Evolutionary conservation across 108 stramenopile genomes (phyloP), one percentile per base, ranked within the genome.

Genomic region (Cylindrotheca closterium): DNA sequence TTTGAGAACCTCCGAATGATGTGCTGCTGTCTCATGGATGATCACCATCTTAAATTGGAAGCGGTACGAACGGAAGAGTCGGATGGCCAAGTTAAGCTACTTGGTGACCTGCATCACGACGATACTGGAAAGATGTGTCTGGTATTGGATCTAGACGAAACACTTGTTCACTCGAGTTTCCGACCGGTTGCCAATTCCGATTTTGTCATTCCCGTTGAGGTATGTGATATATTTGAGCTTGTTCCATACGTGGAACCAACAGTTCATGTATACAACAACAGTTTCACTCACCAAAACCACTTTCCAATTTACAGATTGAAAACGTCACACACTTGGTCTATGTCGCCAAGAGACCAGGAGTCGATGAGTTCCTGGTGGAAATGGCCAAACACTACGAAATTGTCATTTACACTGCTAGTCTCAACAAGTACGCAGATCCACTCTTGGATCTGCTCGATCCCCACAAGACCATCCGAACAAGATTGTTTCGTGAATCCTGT

Each of bases 111-210:
- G 34, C 88, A 87, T 68, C 71, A 58, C 5, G 78, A 89, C 27
- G 88, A 92, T 74, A 51, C 37, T 49, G 95, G 92, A 21, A 93
- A 93, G 73, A 92, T 90, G 51, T 95, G 95, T 79, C 81, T 99
- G 29, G 95, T 98, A 30, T 80, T 99, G 33, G 99, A 99, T 61
- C 70, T 99, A 52, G 99, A 99, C 68, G 99, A 99, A 70, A 99
- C 99, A 4, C 68, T 99, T 22, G 98, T 98, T 4, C 99, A 98
- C 78, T 96, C 94, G 21, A 97, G 96, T 58, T 98, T 98, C 59
- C 79, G 96, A 67, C 95, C 97, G 1, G 96, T 98, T 12, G 74
- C 90, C 2, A 87, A 87, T 19, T 94, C 99, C 7, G 97, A 98
- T 82, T 98, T 96, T 80, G 87, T 97, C n/a, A 96, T 99, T 63